These are phyloP conservation scores for Syzygium malaccense DNA, from an alignment of 441 rosid genomes.

Conservation along the genomic window DNA sequence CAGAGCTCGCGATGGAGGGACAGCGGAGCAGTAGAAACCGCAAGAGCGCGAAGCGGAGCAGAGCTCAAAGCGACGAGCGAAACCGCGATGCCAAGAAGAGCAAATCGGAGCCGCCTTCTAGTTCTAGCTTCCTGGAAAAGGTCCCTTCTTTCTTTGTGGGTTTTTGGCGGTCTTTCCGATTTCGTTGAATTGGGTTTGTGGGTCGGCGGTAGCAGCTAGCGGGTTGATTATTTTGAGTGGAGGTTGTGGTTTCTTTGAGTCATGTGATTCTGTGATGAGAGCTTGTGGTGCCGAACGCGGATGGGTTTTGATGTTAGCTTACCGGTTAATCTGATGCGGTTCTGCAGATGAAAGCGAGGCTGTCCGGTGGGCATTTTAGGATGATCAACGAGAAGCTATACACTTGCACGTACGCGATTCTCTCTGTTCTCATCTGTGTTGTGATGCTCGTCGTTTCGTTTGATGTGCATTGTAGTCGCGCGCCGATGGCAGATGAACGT, in stretches of 20 bases:
- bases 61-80: slow-evolving; percentile 9
- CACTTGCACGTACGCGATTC: slow-evolving; percentile 68
- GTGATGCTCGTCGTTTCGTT: background rate
- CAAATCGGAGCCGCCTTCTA: slow-evolving; percentile 36
- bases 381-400: slow-evolving; percentile 91
- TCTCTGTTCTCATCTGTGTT: background rate
- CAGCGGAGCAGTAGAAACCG: slow-evolving; percentile 38
- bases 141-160: slow-evolving; percentile 11
- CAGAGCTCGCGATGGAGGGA: slow-evolving; percentile 15
- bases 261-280: background rate
- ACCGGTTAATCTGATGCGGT: background rate
- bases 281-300: slow-evolving; percentile 1
- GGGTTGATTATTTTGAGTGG: background rate
- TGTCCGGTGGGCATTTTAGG: slow-evolving; percentile 82
- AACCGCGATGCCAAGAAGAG: slow-evolving; percentile 6
- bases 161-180: background rate
- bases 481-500: background rate
- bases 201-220: background rate
- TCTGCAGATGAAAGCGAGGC: slow-evolving; percentile 67
- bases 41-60: slow-evolving; percentile 30
- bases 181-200: background rate
- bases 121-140: slow-evolving; percentile 64
- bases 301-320: background rate
- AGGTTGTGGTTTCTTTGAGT: background rate
- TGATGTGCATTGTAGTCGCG: background rate